Conservation (phyloP, 2,329 filamentous ascomycete species). For the Curvularia spicifera region DNA sequence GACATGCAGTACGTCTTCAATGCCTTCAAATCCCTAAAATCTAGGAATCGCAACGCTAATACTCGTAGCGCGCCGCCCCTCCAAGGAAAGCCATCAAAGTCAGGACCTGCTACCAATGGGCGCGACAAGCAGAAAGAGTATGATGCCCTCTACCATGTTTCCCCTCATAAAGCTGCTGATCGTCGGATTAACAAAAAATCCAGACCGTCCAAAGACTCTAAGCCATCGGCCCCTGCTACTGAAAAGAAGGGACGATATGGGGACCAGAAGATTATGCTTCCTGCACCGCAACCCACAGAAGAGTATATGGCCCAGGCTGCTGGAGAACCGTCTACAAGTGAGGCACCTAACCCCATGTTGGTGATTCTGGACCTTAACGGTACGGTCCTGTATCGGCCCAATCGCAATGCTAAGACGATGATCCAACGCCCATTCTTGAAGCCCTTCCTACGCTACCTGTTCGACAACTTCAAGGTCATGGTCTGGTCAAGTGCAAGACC, state of each 20-base stretch:
- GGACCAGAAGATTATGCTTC: conserved; percentile 42
- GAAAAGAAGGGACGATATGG: conserved; percentile 27
- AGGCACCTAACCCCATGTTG: conserved; percentile 68
- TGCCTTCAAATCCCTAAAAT: conserved; percentile 17
- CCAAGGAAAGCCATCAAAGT: conserved; percentile 23
- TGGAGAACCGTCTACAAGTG: conserved; percentile 38
- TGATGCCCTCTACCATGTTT: conserved; percentile 20
- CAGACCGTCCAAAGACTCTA: conserved; percentile 19
- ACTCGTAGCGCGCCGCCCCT: conserved; percentile 24
- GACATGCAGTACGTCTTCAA: conserved; percentile 32
- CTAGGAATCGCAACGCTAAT: conserved; percentile 25
- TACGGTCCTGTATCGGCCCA: conserved; percentile 78
- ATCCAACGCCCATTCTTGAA: conserved; percentile 70
- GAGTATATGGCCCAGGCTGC: conserved; percentile 67
- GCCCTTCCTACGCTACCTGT: conserved; percentile 74
- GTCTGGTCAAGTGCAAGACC: conserved; percentile 89
- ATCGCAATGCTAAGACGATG: conserved; percentile 58
- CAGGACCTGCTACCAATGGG: conserved; percentile 19
- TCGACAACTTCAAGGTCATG: conserved; percentile 77
- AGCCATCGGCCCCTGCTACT: not conserved
- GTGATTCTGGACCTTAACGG: conserved; percentile 93
- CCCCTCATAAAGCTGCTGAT: conserved; percentile 1
- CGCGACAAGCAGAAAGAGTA: conserved; percentile 29
- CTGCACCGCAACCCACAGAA: conserved; percentile 65
- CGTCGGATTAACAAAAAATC: conserved; percentile 32